Percentiles rank a stretch among this genome's conserved stretches.
Evolutionary conservation across 805 yeast species (phyloP).

Genomic region (Starmerella powellii): DNA sequence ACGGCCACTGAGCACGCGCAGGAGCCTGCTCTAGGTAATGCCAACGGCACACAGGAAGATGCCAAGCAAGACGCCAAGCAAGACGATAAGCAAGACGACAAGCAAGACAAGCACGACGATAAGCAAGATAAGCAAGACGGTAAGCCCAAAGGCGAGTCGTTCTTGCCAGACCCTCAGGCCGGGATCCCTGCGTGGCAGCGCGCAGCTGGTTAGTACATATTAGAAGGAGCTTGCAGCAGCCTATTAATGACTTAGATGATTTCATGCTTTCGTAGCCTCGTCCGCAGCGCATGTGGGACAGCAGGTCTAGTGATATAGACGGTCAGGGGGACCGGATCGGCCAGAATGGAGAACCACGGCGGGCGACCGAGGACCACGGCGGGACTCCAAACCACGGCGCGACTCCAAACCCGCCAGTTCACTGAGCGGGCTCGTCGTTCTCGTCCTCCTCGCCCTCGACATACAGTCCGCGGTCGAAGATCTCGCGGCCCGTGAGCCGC

Average conservation of each 20-base stretch:
- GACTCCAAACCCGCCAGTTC: no score
- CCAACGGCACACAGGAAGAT: no score
- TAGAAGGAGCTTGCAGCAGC: neutral
- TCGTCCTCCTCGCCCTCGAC: slow-evolving; percentile 51
- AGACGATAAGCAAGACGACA: neutral
- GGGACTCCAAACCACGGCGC: no score
- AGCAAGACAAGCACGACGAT: neutral
- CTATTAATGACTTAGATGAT: neutral
- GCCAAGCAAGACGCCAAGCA: neutral
- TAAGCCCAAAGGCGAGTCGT: neutral
- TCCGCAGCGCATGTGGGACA: no score
- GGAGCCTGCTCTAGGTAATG: no score
- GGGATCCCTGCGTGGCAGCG: slow-evolving; percentile 17
- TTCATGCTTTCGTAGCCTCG: neutral
- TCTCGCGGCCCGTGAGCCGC: slow-evolving; percentile 73
- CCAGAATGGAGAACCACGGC: no score
- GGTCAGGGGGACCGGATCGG: no score
- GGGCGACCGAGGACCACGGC: no score
- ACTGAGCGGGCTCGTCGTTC: no score
- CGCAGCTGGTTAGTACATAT: slow-evolving; percentile 1
- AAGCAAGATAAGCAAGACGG: neutral
- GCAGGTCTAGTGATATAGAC: no score
- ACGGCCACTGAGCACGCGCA: no score
- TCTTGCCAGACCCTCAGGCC: slow-evolving; percentile 14
- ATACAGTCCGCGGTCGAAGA: slow-evolving; percentile 81